These are phyloP conservation scores for Yarrowia hollandica DNA, from an alignment of 805 yeast species.

Conservation along the genomic window DNA sequence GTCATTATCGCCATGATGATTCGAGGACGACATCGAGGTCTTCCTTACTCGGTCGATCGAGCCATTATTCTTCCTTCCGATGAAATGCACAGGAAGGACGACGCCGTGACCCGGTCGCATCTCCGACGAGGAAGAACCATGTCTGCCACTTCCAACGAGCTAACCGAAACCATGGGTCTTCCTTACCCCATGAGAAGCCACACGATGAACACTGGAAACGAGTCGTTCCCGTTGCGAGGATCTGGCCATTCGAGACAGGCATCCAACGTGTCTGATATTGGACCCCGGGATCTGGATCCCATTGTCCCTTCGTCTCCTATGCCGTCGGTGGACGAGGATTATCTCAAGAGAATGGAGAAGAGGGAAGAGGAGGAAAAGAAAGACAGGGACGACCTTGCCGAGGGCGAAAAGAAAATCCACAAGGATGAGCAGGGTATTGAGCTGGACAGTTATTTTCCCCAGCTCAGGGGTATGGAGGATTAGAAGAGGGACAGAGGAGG, in stretches of 20 bases:
- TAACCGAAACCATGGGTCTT: slow-evolving; percentile 23
- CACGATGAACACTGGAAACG: slow-evolving; percentile 2
- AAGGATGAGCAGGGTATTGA: slow-evolving; percentile 22
- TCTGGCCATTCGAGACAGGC: neutral
- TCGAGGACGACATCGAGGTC: slow-evolving; percentile 94
- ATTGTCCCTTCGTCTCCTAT: slow-evolving; percentile 17
- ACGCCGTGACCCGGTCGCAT: slow-evolving; percentile 22
- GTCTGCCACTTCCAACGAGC: slow-evolving; percentile 19
- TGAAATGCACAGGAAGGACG: slow-evolving; percentile 40
- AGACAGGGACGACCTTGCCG: neutral
- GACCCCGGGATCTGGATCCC: neutral
- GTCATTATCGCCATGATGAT: slow-evolving; percentile 87
- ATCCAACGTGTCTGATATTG: neutral
- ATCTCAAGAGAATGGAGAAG: slow-evolving; percentile 13
- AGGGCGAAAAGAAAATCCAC: neutral
- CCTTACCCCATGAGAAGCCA: slow-evolving; percentile 17
- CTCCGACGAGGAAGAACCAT: slow-evolving; percentile 4
- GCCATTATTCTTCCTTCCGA: slow-evolving; percentile 85
- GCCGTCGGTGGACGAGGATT: slow-evolving; percentile 12
- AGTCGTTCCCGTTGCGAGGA: slow-evolving; percentile 14
- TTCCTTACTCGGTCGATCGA: slow-evolving; percentile 90
- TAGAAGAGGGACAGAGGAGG: neutral
- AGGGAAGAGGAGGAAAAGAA: neutral
- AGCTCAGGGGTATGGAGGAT: slow-evolving; percentile 1
- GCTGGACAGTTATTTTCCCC: slow-evolving; percentile 3